Percentiles rank a stretch among this genome's conserved stretches.
Conservation (phyloP, 139 green algal species). For the Ettlia oleoabundans region DNA sequence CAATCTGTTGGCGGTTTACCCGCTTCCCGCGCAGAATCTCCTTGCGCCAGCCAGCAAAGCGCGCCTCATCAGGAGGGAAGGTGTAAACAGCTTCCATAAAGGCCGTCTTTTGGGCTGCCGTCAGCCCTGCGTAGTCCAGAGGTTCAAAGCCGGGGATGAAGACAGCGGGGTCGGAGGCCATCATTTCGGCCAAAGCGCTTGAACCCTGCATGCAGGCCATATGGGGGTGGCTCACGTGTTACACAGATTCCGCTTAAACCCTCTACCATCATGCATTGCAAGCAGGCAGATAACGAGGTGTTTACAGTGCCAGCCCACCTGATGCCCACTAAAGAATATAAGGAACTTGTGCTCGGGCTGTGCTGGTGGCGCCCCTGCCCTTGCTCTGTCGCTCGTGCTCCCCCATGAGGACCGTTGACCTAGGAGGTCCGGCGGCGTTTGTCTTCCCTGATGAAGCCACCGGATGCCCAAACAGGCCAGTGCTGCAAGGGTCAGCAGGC, state of each 20-base stretch:
- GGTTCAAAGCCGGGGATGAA: conserved; percentile 25
- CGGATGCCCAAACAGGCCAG: no score
- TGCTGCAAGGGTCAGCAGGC: no score
- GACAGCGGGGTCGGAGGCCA: neutral
- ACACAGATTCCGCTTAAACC: no score
- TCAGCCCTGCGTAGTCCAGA: neutral
- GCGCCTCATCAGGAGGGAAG: neutral
- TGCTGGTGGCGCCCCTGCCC: no score
- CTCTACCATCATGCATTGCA: no score
- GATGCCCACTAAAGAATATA: conserved; percentile 1
- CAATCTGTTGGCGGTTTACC: neutral
- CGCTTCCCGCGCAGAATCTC: neutral
- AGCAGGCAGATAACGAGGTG: no score
- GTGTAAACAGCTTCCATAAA: conserved; percentile 7
- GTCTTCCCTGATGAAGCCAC: no score
- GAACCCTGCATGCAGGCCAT: conserved; percentile 1
- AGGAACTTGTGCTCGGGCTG: neutral
- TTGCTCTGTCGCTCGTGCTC: no score
- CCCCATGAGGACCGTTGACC: no score
- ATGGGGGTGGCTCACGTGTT: no score
- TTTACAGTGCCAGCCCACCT: neutral
- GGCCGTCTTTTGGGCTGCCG: neutral
- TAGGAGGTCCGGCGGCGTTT: no score
- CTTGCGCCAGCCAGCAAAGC: neutral
- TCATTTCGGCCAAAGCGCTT: conserved; percentile 12